Evolutionary conservation across 2,329 filamentous ascomycete species (phyloP).

Genomic region (Aspergillus sp.): DNA sequence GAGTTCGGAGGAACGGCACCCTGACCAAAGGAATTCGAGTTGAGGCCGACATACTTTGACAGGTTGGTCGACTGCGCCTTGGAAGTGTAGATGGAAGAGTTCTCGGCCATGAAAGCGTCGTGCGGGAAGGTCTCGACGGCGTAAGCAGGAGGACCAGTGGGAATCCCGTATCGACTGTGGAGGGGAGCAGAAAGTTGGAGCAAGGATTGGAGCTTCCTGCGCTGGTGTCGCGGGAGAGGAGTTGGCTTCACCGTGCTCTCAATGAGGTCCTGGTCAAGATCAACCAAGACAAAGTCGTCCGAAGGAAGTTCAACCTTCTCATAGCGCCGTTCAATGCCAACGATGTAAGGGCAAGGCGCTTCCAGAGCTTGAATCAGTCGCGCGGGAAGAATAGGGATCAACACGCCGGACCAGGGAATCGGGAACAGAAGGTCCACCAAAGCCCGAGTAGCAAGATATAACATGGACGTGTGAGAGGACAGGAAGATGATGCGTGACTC

Average conservation of each 20-base stretch:
- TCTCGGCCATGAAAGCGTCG: slow-evolving; percentile 87
- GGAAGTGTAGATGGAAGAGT: slow-evolving; percentile 73
- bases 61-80: slow-evolving; percentile 70
- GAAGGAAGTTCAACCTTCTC: slow-evolving; percentile 67
- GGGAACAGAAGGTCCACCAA: slow-evolving; percentile 83
- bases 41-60: slow-evolving; percentile 83
- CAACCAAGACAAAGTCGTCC: slow-evolving; percentile 92
- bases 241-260: slow-evolving; percentile 78
- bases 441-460: slow-evolving; percentile 89
- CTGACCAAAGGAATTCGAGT: slow-evolving; percentile 77
- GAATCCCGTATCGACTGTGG: slow-evolving; percentile 80
- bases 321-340: slow-evolving; percentile 91
- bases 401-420: slow-evolving; percentile 88
- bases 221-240: slow-evolving; percentile 80
- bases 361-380: slow-evolving; percentile 87
- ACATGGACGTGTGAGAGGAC: slow-evolving; percentile 93
- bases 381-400: slow-evolving; percentile 87
- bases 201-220: slow-evolving; percentile 83
- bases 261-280: slow-evolving; percentile 87
- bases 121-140: slow-evolving; percentile 90
- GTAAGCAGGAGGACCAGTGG: slow-evolving; percentile 86
- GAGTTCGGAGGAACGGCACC: slow-evolving; percentile 57
- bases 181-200: slow-evolving; percentile 89
- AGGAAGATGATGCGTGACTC: slow-evolving; percentile 96
- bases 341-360: slow-evolving; percentile 94